Percentiles rank a stretch among this genome's conserved stretches.
Conservation (phyloP, 495 filamentous ascomycete species). For the Barbatosphaeria neglecta region DNA sequence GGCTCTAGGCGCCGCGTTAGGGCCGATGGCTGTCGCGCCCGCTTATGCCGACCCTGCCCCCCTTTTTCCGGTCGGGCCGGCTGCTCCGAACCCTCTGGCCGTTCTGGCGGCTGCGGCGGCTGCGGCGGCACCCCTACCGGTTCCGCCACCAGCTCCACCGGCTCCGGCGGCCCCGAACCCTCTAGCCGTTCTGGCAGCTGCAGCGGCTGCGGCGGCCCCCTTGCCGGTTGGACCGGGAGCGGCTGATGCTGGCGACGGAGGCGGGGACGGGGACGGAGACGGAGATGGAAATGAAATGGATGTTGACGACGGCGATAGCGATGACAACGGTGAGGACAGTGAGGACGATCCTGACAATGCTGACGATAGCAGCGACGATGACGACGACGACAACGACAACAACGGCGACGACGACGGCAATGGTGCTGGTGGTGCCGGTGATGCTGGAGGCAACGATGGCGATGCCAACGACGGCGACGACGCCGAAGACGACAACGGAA, state of each 20-base stretch:
- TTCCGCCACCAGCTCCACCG: too few species aligned
- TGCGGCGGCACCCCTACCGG: neutral
- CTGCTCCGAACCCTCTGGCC: neutral
- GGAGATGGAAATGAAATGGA: neutral
- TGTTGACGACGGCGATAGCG: neutral
- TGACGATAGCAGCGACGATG: neutral
- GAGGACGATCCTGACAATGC: neutral
- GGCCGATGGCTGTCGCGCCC: too few species aligned
- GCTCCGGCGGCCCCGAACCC: too few species aligned
- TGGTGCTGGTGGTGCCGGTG: neutral
- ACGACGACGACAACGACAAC: neutral
- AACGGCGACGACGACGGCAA: neutral
- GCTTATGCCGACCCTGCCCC: too few species aligned
- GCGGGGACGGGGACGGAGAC: neutral
- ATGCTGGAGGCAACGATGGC: neutral
- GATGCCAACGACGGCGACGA: neutral
- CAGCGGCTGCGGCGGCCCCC: neutral
- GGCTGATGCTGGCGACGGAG: too few species aligned
- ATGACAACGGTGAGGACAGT: neutral
- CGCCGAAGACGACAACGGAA: neutral
- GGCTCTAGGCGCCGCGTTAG: too few species aligned
- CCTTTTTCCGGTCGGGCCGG: too few species aligned
- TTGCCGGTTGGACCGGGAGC: too few species aligned
- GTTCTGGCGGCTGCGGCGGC: neutral
- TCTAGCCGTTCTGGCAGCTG: neutral